phyloP scores from a whole-genome alignment of 148 eudicot genomes.

The Cornus kousa region DNA sequence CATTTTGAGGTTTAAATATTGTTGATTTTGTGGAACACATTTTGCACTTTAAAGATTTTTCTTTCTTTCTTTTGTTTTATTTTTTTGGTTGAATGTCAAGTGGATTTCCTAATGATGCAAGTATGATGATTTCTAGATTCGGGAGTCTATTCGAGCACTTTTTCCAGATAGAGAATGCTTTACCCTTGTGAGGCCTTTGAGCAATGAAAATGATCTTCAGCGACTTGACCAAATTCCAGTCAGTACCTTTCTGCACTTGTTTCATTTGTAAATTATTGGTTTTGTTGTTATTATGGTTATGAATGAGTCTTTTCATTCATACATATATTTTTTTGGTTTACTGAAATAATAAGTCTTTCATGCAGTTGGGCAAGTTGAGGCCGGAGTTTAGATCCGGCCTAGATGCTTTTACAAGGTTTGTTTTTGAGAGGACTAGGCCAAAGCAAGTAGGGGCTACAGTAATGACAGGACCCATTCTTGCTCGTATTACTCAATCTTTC shows the following conservation, averaged over 20 bases:
- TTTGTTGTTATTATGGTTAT: not conserved
- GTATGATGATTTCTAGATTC: conserved; percentile 49
- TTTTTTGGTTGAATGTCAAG: not conserved
- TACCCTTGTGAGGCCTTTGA: conserved; percentile 89
- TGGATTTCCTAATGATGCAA: not conserved
- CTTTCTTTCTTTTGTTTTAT: not conserved
- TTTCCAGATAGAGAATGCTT: conserved; percentile 98
- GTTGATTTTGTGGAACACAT: not conserved
- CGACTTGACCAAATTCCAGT: conserved; percentile 90
- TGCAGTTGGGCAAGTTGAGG: conserved; percentile 80
- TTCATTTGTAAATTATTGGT: not conserved
- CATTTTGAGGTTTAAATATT: not conserved
- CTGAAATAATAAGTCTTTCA: not conserved
- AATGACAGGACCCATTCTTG: conserved; percentile 96
- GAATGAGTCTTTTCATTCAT: not conserved
- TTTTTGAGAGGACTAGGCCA: conserved; percentile 96
- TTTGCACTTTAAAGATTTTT: not conserved
- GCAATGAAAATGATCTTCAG: conserved; percentile 81
- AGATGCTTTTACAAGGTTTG: conserved; percentile 85
- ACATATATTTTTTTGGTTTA: not conserved
- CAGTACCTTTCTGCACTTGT: conserved; percentile 26
- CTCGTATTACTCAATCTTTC: conserved; percentile 88
- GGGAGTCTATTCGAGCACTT: conserved; percentile 93
- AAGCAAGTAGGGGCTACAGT: conserved; percentile 93
- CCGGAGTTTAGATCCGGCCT: conserved; percentile 91